These are phyloP conservation scores for Penicillium samsonianum DNA, from an alignment of 495 filamentous ascomycete species.

Conservation along the genomic window DNA sequence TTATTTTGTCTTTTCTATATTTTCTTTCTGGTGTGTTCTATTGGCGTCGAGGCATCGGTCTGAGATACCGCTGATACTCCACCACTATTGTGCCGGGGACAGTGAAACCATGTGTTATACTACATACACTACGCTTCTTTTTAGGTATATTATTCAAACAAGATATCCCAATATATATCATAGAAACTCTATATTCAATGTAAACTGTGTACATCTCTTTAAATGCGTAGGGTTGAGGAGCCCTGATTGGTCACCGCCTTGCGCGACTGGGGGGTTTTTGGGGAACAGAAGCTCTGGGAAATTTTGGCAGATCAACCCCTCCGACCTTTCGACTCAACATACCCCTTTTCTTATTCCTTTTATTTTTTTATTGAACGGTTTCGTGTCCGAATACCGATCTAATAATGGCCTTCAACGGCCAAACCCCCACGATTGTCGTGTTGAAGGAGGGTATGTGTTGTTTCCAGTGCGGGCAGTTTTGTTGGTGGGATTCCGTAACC, in stretches of 20 bases:
- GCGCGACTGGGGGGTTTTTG: slow-evolving; percentile 23
- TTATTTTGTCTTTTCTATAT: not conserved
- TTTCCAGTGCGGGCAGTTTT: slow-evolving; percentile 31
- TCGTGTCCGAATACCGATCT: slow-evolving; percentile 25
- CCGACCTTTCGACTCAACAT: slow-evolving; percentile 28
- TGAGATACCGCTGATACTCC: slow-evolving; percentile 8
- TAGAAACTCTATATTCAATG: not conserved
- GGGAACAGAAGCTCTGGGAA: slow-evolving; percentile 48
- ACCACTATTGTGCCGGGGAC: slow-evolving; percentile 1
- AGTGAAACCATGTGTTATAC: not conserved
- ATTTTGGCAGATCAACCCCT: slow-evolving; percentile 49
- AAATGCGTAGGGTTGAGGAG: slow-evolving; percentile 29
- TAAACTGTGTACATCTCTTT: slow-evolving; percentile 4
- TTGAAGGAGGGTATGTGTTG: slow-evolving; percentile 84
- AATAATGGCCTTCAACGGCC: slow-evolving; percentile 93
- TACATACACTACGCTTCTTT: not conserved
- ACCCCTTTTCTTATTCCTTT: slow-evolving; percentile 26
- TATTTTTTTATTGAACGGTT: slow-evolving; percentile 18
- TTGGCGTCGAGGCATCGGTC: slow-evolving; percentile 8
- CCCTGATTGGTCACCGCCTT: slow-evolving; percentile 42
- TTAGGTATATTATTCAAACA: not conserved
- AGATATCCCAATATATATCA: not conserved
- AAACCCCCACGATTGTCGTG: slow-evolving; percentile 98
- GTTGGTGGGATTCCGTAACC: slow-evolving; percentile 28
- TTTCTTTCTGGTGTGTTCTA: not conserved